These are phyloP conservation scores for Aspergillus japonicus DNA, from an alignment of 2,329 filamentous ascomycete species.

Conservation along the genomic window DNA sequence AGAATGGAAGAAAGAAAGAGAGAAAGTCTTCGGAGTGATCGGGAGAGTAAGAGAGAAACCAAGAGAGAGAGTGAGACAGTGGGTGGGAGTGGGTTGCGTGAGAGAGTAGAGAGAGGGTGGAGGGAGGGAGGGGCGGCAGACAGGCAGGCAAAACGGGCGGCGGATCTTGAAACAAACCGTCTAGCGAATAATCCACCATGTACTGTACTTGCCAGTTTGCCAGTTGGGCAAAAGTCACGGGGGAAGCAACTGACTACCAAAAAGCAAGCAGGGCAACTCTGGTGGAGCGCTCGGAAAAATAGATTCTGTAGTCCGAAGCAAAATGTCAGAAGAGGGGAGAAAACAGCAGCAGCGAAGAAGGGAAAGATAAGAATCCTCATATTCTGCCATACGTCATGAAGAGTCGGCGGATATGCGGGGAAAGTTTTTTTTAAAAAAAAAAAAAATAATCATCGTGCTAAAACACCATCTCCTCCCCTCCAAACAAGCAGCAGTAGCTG, in stretches of 20 bases:
- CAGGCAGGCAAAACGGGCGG: neutral
- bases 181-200: neutral
- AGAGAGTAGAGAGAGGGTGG: neutral
- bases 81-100: neutral
- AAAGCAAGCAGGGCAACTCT: neutral
- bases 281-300: neutral
- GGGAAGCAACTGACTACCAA: neutral
- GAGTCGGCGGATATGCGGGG: conserved; percentile 1
- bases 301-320: neutral
- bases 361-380: neutral
- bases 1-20: conserved; percentile 1
- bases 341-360: neutral
- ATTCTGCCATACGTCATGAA: conserved; percentile 11
- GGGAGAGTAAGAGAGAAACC: conserved; percentile 4
- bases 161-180: conserved; percentile 5
- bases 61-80: neutral
- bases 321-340: neutral
- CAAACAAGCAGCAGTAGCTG: no score
- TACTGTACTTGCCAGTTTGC: neutral
- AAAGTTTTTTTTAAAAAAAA: neutral
- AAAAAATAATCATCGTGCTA: no score
- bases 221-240: neutral
- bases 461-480: no score
- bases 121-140: neutral
- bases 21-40: conserved; percentile 1